Evolutionary conservation across 352 stramenopile species (phyloP).

Genomic region (Phytophthora fragariaefolia): DNA sequence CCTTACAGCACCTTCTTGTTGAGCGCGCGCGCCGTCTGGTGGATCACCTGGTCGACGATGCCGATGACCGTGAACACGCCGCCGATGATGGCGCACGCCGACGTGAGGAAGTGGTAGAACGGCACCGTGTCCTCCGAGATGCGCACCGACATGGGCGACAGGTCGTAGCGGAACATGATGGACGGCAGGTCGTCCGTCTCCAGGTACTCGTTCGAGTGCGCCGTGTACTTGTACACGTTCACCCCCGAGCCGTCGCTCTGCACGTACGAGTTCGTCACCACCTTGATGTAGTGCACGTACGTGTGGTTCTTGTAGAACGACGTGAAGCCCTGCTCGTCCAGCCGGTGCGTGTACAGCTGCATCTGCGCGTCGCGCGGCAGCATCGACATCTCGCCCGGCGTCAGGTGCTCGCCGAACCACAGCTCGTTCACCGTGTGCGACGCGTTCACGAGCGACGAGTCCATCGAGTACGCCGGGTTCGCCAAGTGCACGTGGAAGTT

Average conservation of each 20-base stretch:
- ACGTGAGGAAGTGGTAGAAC: slow-evolving; percentile 97
- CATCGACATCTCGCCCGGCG: slow-evolving; percentile 54
- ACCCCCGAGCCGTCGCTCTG: slow-evolving; percentile 62
- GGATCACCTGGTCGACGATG: slow-evolving; percentile 92
- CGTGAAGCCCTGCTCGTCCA: slow-evolving; percentile 93
- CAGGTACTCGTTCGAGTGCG: slow-evolving; percentile 89
- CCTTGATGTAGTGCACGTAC: slow-evolving; percentile 99
- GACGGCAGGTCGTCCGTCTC: slow-evolving; percentile 86
- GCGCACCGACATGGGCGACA: slow-evolving; percentile 94
- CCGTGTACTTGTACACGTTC: slow-evolving; percentile 92
- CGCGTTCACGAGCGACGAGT: slow-evolving; percentile 91
- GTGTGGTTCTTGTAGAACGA: slow-evolving; percentile 95
- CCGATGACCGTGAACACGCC: slow-evolving; percentile 96
- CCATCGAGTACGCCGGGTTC: slow-evolving; percentile 94
- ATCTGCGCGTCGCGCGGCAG: slow-evolving; percentile 91
- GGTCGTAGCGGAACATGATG: slow-evolving; percentile 93
- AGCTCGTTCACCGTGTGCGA: slow-evolving; percentile 97
- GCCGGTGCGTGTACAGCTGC: slow-evolving; percentile 93
- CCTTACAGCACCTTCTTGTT: slow-evolving; percentile 92
- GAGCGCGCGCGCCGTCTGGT: slow-evolving; percentile 83
- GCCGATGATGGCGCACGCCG: slow-evolving; percentile 95
- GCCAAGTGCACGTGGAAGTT: slow-evolving; percentile 99
- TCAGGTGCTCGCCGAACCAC: slow-evolving; percentile 93
- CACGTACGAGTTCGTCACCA: slow-evolving; percentile 94
- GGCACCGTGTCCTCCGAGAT: slow-evolving; percentile 92